These are phyloP conservation scores for Rubus idaeus DNA, from an alignment of 306 rosid genomes.

Conservation along the genomic window DNA sequence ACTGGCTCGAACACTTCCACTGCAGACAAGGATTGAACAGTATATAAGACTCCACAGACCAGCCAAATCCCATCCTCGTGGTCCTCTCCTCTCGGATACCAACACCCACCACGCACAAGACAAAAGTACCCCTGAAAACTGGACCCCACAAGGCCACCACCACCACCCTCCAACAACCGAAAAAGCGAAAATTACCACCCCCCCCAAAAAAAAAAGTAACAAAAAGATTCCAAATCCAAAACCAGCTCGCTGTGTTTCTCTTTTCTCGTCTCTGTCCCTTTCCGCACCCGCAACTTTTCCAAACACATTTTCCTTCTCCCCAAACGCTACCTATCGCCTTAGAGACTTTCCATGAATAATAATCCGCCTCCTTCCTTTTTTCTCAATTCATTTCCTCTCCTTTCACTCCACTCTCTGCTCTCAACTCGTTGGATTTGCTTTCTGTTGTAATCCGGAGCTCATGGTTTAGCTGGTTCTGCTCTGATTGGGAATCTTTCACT, in stretches of 20 bases:
- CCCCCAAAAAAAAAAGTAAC: neutral
- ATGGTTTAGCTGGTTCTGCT: constrained; percentile 7
- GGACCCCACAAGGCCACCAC: constrained; percentile 26
- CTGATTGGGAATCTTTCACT: neutral
- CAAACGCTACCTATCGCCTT: constrained; percentile 22
- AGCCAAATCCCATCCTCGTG: neutral
- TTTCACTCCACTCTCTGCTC: constrained; percentile 1
- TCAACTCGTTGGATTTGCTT: neutral
- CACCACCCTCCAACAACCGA: neutral
- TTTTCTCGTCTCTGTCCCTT: constrained; percentile 16
- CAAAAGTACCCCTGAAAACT: constrained; percentile 31
- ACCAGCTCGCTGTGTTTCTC: constrained; percentile 24
- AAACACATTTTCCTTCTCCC: constrained; percentile 22
- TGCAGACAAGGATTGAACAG: neutral
- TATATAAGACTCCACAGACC: neutral
- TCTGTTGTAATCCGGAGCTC: neutral
- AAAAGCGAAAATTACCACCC: neutral
- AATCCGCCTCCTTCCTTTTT: constrained; percentile 13
- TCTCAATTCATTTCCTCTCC: constrained; percentile 8
- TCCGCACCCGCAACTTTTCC: constrained; percentile 24
- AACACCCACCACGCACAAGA: constrained; percentile 10
- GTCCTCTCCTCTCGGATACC: constrained; percentile 17
- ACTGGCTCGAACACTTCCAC: neutral
- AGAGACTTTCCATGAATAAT: constrained; percentile 27
- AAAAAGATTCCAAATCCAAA: constrained; percentile 42